A percentile compares a stretch with the other conserved stretches of the same genome.
These are phyloP conservation scores for Phytophthora palmivora DNA, from an alignment of 352 stramenopile species.

Conservation along the genomic window DNA sequence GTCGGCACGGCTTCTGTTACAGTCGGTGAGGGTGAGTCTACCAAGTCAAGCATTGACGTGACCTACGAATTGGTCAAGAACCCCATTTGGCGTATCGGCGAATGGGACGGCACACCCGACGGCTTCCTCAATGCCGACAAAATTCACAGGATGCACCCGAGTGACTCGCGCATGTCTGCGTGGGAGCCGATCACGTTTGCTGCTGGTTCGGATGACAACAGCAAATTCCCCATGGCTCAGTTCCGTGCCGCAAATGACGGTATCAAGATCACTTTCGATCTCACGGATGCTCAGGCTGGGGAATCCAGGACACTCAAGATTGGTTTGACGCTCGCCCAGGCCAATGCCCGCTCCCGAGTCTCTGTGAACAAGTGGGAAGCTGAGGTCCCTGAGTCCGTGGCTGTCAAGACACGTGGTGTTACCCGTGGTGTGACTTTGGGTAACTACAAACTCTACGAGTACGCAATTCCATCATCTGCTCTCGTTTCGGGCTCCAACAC, in stretches of 20 bases:
- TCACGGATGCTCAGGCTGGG: conserved; percentile 35
- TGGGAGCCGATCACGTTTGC: conserved; percentile 39
- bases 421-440: conserved; percentile 51
- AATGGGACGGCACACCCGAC: conserved; percentile 47
- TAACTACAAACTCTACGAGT: conserved; percentile 65
- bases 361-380: conserved; percentile 45
- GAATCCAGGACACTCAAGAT: conserved; percentile 42
- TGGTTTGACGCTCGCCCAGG: conserved; percentile 48
- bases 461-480: conserved; percentile 47
- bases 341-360: conserved; percentile 36
- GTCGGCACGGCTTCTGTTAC: conserved; percentile 37
- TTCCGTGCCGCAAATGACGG: conserved; percentile 47
- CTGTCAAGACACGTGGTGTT: conserved; percentile 54
- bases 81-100: conserved; percentile 48
- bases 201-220: conserved; percentile 22
- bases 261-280: conserved; percentile 41
- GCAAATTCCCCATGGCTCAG: conserved; percentile 50
- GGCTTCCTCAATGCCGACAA: conserved; percentile 62
- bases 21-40: conserved; percentile 17
- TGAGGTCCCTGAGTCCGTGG: conserved; percentile 31
- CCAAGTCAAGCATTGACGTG: conserved; percentile 33
- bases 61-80: conserved; percentile 26
- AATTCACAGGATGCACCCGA: conserved; percentile 61
- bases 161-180: conserved; percentile 44
- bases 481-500: conserved; percentile 47